Conservation (phyloP, 768 basidiomycete species). For the Mycena sanguinolenta region DNA sequence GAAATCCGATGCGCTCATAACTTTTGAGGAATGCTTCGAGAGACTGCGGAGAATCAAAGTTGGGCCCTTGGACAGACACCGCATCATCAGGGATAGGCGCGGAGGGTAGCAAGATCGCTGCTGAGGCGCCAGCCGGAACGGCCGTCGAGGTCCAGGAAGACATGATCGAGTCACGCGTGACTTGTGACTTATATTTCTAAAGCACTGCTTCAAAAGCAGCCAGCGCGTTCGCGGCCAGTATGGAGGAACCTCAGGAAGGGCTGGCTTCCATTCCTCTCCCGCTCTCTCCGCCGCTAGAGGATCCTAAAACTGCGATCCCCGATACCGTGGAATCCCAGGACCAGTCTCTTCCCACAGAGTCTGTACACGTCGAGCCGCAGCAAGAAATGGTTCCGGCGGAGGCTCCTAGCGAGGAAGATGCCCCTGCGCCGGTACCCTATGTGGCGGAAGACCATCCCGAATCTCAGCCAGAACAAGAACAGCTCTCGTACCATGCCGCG, state of each 20-base stretch:
- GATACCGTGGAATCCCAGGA: conserved; percentile 6
- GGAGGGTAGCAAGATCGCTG: conserved; percentile 84
- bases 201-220: neutral
- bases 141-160: conserved; percentile 29
- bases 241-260: conserved; percentile 28
- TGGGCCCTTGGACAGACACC: conserved; percentile 85
- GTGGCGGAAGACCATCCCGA: conserved; percentile 7
- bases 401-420: conserved; percentile 6
- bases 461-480: neutral
- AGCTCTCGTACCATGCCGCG: neutral
- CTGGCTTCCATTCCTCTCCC: conserved; percentile 41
- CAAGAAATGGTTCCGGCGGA: conserved; percentile 12
- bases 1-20: conserved; percentile 95
- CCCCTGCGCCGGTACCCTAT: conserved; percentile 1
- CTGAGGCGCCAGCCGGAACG: conserved; percentile 72
- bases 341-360: conserved; percentile 11
- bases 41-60: conserved; percentile 79
- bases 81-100: conserved; percentile 76
- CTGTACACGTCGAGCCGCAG: conserved; percentile 21
- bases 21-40: conserved; percentile 78
- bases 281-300: conserved; percentile 37
- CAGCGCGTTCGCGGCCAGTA: conserved; percentile 39
- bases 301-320: conserved; percentile 3
- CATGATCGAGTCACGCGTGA: conserved; percentile 4
- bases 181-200: neutral